Evolutionary conservation across 495 filamentous ascomycete genomes (phyloP).

Genomic region (Podospora pseudocomata): DNA sequence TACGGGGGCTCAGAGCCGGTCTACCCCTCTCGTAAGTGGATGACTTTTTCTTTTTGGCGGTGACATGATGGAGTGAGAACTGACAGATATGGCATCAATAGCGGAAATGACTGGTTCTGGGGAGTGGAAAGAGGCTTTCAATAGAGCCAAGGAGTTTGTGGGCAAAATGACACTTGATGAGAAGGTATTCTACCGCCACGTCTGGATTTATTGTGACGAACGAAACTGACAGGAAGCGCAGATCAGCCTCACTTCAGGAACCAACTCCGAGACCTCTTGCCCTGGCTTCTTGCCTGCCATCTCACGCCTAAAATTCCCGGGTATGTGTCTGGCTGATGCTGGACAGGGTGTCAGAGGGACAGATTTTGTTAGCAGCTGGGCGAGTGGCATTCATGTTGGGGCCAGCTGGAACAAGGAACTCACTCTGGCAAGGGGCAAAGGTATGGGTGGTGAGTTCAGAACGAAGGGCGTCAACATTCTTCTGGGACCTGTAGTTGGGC

Average conservation of each 20-base stretch:
- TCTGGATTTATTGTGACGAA: not conserved
- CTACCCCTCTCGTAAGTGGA: constrained; percentile 52
- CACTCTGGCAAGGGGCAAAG: constrained; percentile 43
- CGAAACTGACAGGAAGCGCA: constrained; percentile 11
- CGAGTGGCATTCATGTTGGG: constrained; percentile 55
- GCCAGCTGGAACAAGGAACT: constrained; percentile 57
- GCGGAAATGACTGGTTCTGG: constrained; percentile 42
- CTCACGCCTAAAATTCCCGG: constrained; percentile 56
- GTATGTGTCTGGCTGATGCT: constrained; percentile 62
- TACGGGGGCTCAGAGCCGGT: constrained; percentile 57
- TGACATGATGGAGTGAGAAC: not conserved
- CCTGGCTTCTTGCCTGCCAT: constrained; percentile 51
- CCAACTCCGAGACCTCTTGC: constrained; percentile 44
- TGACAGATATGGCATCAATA: constrained; percentile 40
- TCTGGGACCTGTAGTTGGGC: constrained; percentile 62
- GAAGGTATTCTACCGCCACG: constrained; percentile 52
- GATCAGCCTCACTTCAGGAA: constrained; percentile 53
- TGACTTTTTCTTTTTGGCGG: not conserved
- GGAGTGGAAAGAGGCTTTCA: constrained; percentile 48
- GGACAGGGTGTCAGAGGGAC: constrained; percentile 58
- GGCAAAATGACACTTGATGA: constrained; percentile 56
- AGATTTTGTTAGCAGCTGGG: constrained; percentile 58
- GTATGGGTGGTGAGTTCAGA: constrained; percentile 58
- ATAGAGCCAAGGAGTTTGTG: constrained; percentile 53
- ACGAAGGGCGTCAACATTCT: constrained; percentile 63